Evolutionary conservation across 176 grass and related monocot species (phyloP).

Genomic region (Oryza meyeriana): DNA sequence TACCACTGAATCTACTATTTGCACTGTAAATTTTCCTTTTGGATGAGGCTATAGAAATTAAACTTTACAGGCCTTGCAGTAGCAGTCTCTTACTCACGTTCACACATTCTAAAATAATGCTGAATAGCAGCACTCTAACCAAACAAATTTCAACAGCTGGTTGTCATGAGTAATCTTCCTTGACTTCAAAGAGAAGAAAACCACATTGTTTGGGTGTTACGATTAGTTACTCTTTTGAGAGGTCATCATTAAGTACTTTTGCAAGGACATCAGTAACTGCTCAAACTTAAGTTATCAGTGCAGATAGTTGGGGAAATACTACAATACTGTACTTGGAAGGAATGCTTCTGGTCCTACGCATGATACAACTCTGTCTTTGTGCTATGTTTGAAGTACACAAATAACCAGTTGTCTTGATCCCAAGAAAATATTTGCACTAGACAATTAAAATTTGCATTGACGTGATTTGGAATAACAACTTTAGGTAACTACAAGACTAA

Average conservation of each 20-base stretch:
- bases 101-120: not conserved
- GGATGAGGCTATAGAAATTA: not conserved
- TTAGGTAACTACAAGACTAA: not conserved
- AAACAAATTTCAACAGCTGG: not conserved
- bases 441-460: not conserved
- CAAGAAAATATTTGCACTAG: not conserved
- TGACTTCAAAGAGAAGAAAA: constrained; percentile 30
- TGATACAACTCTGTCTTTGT: not conserved
- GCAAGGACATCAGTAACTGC: not conserved
- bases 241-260: constrained; percentile 13
- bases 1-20: not conserved
- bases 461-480: not conserved
- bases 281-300: constrained; percentile 3
- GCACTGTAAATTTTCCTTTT: not conserved
- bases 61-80: not conserved
- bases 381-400: not conserved
- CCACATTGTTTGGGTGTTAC: not conserved
- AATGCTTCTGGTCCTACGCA: not conserved
- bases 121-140: not conserved
- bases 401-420: not conserved
- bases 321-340: not conserved
- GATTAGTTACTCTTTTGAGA: not conserved
- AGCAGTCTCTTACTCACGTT: not conserved
- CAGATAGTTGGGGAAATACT: not conserved
- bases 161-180: constrained; percentile 8